Base-by-base conservation (phyloP, 2,329 filamentous ascomycete species). In the Neurospora sp. region DNA sequence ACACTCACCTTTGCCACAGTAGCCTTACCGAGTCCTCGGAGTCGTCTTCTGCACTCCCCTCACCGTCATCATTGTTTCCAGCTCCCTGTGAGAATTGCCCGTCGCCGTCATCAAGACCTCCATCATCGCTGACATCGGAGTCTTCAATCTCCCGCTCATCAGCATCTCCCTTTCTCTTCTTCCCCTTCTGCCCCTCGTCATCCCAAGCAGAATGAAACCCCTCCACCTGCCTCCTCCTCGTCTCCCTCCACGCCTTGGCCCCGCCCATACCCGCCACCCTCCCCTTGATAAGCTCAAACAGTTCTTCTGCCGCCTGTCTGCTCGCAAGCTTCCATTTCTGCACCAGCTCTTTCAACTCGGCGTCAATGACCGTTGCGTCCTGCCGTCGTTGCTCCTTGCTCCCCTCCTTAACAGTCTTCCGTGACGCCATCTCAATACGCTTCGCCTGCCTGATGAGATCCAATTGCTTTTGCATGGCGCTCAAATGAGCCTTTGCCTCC, bases 291-390 rank as follows among this genome's bases (percentile, higher is more conserved):
- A 82, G 80, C 33, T 80, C 82, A 77, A 90, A 92, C 11, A 92
- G 79, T 75, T 91, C 88, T 73, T 92, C 90, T 1, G 90, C 90
- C 6, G 88, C 89, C 67, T 83, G 80, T 72, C 89, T 83, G 71
- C 86, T 87, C 19, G 87, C 86, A 0, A 76, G 78, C 66, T 82
- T 86, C 91, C 91, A 93, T 77, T 86, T 89, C 3, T 77, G 77
- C 57, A 87, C 84, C 73, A 92, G 75, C 0, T 76, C 79, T 57
- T 84, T 79, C 33, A 92, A 80, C 70, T 91, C 87, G 1, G 79
- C 81, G 76, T 89, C 86, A 69, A 77, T 75, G n/a, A 70, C 68
- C 12, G 52, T n/a, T 74, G 68, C 28, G 15, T 36, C 52, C 28
- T 36, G 41, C 62, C 62, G 10, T 67, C 71, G n/a, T 57, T 39